Evolutionary conservation across 129 eudicot species (phyloP), one percentile per base, ranked within the genome.

Genomic region (Artemisia tridentata): DNA sequence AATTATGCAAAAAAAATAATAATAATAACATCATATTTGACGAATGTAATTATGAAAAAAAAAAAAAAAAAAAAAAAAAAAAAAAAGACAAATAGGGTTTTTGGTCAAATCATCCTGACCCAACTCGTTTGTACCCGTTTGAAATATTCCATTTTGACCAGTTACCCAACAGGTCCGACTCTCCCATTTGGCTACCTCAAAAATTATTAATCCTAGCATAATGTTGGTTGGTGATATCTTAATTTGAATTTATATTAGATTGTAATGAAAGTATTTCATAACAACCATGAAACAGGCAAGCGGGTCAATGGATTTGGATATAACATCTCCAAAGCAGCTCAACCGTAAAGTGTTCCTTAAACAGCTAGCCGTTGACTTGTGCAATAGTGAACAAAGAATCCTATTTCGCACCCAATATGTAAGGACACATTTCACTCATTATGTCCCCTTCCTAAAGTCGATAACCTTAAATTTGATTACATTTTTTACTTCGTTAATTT

Each of bases 271-370:
- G 14, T 25, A 14, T 10, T 54, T 59, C 43, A 20, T 7, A 45
- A 31, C 59, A 55, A 41, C n/a, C 65, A 27, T 79, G 25, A 15
- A 16, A 75, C 86, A 92, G 98, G 91, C 88, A 50, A 92, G 98
- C 80, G 98, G 98, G 45, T 79, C 95, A 4, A 92, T 92, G 96
- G 98, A 92, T 80, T 78, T 92, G 84, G 98, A 92, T 75, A 87
- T 92, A 82, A 92, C 96, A 38, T 86, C 91, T 73, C 98, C 98
- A 25, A 92, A 92, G 84, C 91, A 82, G 69, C 85, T 92, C 23
- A 92, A 90, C 71, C 79, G 98, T 0, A 92, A 84, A 69, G 55
- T 86, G 83, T 92, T 92, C 72, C 75, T 92, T 81, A 92, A 92
- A 77, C 98, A 92, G 68, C 84, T 92, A 11, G 96, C 98, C 9